Base-by-base conservation (phyloP, 345 rosid species). In the Excoecaria agallocha region DNA sequence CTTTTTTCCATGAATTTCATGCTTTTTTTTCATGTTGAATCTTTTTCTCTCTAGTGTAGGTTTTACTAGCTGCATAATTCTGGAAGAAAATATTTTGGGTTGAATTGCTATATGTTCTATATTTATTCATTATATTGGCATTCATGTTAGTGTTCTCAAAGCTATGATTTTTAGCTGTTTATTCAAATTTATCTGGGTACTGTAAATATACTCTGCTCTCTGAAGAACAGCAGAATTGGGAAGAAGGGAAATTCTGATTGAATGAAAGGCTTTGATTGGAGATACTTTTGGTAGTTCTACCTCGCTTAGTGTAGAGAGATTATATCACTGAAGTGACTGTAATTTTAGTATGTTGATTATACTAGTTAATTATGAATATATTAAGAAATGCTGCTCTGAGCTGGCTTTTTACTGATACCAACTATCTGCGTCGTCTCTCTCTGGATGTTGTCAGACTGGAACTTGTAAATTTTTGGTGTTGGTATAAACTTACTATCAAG, bases 211-310 rank as follows among this genome's bases (percentile, higher is more conserved):
- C 64, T 25, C 17, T 63, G 45, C 19, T 60, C n/a, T 60, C 35
- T 24, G 17, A 60, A 60, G 38, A 39, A 38, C 48, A 38, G 67
- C 48, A 63, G 8, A 43, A 41, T 17, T 0, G 59, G 59, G 8
- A 22, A 58, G 24, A 9, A 30, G 62, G 62, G 12, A 24, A n/a
- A 41, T 41, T 41, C 43, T 64, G 22, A 64, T 19, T 5, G 39
- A 12, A 56, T 67, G 38, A 48, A 24, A 46, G 38, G 39, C 39
- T 67, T 24, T 67, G 70, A 67, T 67, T 67, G 6, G 35, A 48
- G 48, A 25, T 12, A 45, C 5, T 63, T 35, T 2, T 13, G 19
- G 8, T 30, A 10, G 22, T 58, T 58, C 37, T 38, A 0, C 8
- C 6, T 62, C 1, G 10, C 3, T 62, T 62, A 41, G 20, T 38